Percentiles rank a stretch among this genome's conserved stretches.
Evolutionary conservation across 768 basidiomycete species (phyloP).

Genomic region (Podaxis rugospora): DNA sequence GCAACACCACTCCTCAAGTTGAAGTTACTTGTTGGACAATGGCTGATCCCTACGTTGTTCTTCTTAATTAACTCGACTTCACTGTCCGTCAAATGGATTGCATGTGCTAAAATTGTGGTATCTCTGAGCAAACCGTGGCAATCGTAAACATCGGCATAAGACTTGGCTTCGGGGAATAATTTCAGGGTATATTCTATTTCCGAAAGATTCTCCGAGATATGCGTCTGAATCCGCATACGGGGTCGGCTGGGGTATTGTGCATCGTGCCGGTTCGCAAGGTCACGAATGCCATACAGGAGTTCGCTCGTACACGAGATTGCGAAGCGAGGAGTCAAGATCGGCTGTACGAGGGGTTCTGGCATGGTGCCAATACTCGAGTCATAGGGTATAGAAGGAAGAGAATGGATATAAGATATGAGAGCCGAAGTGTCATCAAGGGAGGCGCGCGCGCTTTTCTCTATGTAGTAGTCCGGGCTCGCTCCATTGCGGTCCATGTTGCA

Average conservation of each 20-base stretch:
- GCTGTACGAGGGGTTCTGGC: conserved; percentile 67
- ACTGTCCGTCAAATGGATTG: conserved; percentile 66
- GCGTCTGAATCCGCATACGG: conserved; percentile 80
- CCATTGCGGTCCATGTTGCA: conserved; percentile 85
- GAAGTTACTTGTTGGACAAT: conserved; percentile 94
- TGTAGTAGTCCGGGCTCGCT: conserved; percentile 51
- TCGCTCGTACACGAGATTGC: conserved; percentile 81
- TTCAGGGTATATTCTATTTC: conserved; percentile 66
- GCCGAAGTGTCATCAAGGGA: conserved; percentile 61
- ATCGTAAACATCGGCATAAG: conserved; percentile 85
- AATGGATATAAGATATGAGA: conserved; percentile 67
- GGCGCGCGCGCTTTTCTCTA: conserved; percentile 52
- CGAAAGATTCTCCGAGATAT: conserved; percentile 78
- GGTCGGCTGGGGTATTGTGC: conserved; percentile 36
- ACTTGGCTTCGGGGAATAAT: conserved; percentile 59
- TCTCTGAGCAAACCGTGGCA: conserved; percentile 64
- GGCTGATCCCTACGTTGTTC: conserved; percentile 72
- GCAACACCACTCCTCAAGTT: conserved; percentile 86
- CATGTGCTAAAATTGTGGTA: conserved; percentile 89
- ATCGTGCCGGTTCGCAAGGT: conserved; percentile 37
- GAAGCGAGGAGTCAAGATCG: conserved; percentile 93
- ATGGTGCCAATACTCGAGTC: conserved; percentile 20
- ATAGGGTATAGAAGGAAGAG: conserved; percentile 34
- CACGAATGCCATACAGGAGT: conserved; percentile 61
- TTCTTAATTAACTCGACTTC: conserved; percentile 72